Evolutionary conservation across 139 green algal genomes (phyloP).

Genomic region (Mesotaenium endlicherianum): DNA sequence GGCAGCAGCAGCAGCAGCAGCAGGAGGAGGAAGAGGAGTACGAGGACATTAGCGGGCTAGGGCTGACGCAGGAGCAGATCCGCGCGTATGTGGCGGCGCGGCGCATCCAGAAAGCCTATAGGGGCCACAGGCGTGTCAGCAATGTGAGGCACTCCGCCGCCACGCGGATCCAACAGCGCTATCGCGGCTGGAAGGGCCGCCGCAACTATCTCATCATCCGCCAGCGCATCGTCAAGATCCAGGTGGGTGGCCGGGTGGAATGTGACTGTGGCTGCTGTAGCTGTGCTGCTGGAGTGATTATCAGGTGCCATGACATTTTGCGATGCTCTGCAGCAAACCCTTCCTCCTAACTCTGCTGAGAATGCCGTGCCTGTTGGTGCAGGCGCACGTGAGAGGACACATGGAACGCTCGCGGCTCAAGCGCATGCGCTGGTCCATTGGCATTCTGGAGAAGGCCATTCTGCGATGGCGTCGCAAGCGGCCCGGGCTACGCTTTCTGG

Average conservation of each 20-base stretch:
- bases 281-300: not conserved
- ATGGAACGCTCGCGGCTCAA: not conserved
- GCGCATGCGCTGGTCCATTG: conserved; percentile 14
- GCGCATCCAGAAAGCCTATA: conserved; percentile 9
- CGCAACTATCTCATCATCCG: conserved; percentile 12
- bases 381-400: conserved; percentile 25
- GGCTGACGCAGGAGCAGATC: not conserved
- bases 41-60: not conserved
- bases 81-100: not conserved
- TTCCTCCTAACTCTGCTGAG: not conserved
- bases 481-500: not conserved
- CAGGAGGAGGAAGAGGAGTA: too few species aligned
- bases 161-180: not conserved
- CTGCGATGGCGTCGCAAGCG: conserved; percentile 10
- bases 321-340: too few species aligned
- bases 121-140: not conserved
- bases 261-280: not conserved
- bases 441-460: conserved; percentile 20
- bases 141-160: not conserved
- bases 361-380: not conserved
- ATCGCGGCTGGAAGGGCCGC: not conserved
- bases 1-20: too few species aligned
- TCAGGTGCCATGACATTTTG: not conserved
- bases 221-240: not conserved
- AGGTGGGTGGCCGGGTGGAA: not conserved